Evolutionary conservation across 352 stramenopile species (phyloP), one percentile per base, ranked within the genome.

Genomic region (Poterioochromonas sp.): DNA sequence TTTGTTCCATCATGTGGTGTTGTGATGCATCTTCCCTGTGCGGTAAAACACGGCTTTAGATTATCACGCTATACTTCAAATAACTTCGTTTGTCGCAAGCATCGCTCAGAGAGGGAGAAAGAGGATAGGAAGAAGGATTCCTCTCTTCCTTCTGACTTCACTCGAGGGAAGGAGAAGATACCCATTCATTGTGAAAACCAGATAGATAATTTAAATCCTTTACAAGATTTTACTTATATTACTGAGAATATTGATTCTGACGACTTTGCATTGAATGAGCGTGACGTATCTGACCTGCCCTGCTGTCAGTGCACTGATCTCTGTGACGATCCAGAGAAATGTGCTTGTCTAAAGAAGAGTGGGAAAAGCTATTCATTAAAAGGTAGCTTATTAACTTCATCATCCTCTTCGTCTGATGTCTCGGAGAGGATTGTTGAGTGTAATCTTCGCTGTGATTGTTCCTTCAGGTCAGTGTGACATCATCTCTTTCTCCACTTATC

Each of bases 11-110:
- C 8, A 8, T 71, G 62, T 44, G 15, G 15, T 47, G 29, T 71
- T 71, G 62, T 71, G 32, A 44, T 5, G 15, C 62, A 71, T 71
- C 8, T 71, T 35, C 62, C 62, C 15, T 71, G 62, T 71, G 62
- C 62, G 8, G n/a, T 65, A 65, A 65, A 65, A 65, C 8, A 65
- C 8, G 54, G 54, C 8, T 65, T 65, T 65, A 65, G n/a, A 35
- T 65, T 65, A 35, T 11, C n/a, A 32, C 8, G n/a, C 8, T 35
- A 65, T 32, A 65, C 54, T 35, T 35, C 54, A 35, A 35, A 11
- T 65, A 35, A 32, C 8, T 65, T 65, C 54, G n/a, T 32, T 65
- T 65, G 54, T 65, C 54, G 8, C n/a, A 32, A 65, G 8, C 54
- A 65, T 65, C 54, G 54, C 8, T 32, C 5, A 65, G 54, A 11